Evolutionary conservation across 345 rosid genomes (phyloP).

Genomic region (Erucastrum elatum): DNA sequence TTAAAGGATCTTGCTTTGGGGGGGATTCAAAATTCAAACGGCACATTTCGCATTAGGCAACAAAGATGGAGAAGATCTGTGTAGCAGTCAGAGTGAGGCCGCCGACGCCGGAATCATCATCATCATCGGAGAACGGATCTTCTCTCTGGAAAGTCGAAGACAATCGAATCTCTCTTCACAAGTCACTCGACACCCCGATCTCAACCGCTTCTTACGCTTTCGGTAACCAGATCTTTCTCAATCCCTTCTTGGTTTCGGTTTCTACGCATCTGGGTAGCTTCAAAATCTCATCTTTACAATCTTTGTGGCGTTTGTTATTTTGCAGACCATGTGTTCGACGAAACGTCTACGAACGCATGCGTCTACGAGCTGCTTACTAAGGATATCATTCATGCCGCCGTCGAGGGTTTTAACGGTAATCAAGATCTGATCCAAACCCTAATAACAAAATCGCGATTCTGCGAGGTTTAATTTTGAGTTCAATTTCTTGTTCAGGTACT

Average conservation of each 20-base stretch:
- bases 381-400: slow-evolving; percentile 78
- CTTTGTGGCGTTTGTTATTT: neutral
- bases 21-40: slow-evolving; percentile 37
- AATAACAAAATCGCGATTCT: neutral
- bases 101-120: slow-evolving; percentile 45
- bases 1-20: neutral
- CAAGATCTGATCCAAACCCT: neutral
- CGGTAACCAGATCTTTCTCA: slow-evolving; percentile 45
- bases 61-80: slow-evolving; percentile 83
- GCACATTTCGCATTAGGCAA: slow-evolving; percentile 18
- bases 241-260: neutral
- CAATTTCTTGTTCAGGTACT: slow-evolving; percentile 50
- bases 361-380: slow-evolving; percentile 81
- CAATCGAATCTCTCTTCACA: slow-evolving; percentile 61
- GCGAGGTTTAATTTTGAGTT: neutral
- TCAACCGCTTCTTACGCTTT: slow-evolving; percentile 69
- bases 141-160: slow-evolving; percentile 52
- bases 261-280: neutral
- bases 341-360: slow-evolving; percentile 58
- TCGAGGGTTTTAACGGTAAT: slow-evolving; percentile 83
- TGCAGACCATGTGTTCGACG: slow-evolving; percentile 84
- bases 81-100: slow-evolving; percentile 90
- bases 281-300: neutral
- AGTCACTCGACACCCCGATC: slow-evolving; percentile 59
- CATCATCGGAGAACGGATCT: slow-evolving; percentile 48